A percentile compares a stretch with the other conserved stretches of the same genome.
phyloP scores from a whole-genome alignment of 768 basidiomycete species.

The Trametes cubensis region DNA sequence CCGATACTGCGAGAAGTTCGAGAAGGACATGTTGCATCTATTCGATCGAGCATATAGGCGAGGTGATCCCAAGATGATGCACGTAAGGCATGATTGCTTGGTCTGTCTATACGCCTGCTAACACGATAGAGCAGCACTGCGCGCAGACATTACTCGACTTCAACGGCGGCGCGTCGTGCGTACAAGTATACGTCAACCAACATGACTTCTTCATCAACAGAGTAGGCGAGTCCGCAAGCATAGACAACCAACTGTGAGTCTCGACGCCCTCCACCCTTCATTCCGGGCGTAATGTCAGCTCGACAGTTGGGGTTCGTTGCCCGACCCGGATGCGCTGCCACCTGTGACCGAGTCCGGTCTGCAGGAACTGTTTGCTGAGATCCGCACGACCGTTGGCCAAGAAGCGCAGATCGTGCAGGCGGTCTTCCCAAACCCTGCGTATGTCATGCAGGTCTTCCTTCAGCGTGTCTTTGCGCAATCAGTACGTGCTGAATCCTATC shows the following conservation, averaged over 20 bases:
- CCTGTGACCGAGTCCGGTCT: slow-evolving; percentile 83
- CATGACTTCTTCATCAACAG: slow-evolving; percentile 99
- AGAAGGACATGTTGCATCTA: slow-evolving; percentile 95
- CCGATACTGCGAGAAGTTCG: slow-evolving; percentile 97
- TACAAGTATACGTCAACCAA: slow-evolving; percentile 98
- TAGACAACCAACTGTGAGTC: slow-evolving; percentile 60
- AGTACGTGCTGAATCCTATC: slow-evolving; percentile 48
- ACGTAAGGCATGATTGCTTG: slow-evolving; percentile 51
- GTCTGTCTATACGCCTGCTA: slow-evolving; percentile 3
- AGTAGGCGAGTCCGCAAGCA: slow-evolving; percentile 63
- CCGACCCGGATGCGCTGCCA: slow-evolving; percentile 75
- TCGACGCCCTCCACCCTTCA: neutral
- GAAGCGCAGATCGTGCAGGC: slow-evolving; percentile 98
- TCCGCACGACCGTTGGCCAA: slow-evolving; percentile 87
- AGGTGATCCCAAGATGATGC: slow-evolving; percentile 99
- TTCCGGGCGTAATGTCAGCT: neutral
- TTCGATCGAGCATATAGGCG: slow-evolving; percentile 96
- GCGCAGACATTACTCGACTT: slow-evolving; percentile 96
- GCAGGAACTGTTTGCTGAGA: slow-evolving; percentile 80
- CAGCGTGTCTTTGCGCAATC: slow-evolving; percentile 98
- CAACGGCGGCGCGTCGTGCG: slow-evolving; percentile 95
- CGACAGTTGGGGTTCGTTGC: slow-evolving; percentile 76
- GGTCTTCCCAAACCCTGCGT: slow-evolving; percentile 94
- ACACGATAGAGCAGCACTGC: slow-evolving; percentile 71
- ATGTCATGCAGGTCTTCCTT: slow-evolving; percentile 97